Conservation (phyloP, 441 rosid genomes). For the Gossypium gossypioides region DNA sequence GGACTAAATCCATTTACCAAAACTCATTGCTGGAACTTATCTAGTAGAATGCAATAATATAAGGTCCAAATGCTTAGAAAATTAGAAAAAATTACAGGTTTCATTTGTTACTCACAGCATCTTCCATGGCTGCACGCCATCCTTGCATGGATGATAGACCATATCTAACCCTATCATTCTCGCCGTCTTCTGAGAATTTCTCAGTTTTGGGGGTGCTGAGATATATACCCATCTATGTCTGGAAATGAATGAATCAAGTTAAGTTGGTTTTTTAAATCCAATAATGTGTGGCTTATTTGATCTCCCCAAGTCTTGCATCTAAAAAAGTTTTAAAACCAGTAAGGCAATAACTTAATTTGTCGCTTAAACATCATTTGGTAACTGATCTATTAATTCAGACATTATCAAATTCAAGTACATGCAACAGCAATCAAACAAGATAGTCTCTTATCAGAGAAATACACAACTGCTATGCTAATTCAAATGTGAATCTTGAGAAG, state of each 20-base stretch:
- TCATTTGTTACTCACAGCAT: slow-evolving; percentile 59
- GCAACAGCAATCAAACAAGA: not conserved
- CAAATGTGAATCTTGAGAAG: not conserved
- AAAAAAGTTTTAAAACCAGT: not conserved
- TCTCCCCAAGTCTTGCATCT: slow-evolving; percentile 2
- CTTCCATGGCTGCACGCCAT: slow-evolving; percentile 98
- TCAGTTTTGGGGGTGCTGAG: slow-evolving; percentile 91
- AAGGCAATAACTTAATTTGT: not conserved
- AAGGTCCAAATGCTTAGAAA: slow-evolving; percentile 1
- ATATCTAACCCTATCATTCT: slow-evolving; percentile 61
- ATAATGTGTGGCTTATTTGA: not conserved
- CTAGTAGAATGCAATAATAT: not conserved
- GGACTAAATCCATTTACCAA: not conserved
- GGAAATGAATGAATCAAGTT: slow-evolving; percentile 7
- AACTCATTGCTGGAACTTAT: not conserved
- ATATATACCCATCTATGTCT: slow-evolving; percentile 72
- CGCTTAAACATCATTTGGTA: not conserved
- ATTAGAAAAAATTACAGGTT: not conserved
- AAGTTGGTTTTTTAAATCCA: not conserved
- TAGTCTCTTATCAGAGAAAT: not conserved
- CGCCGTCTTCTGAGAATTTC: slow-evolving; percentile 83
- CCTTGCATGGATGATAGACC: slow-evolving; percentile 98
- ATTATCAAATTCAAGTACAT: not conserved
- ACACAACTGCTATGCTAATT: slow-evolving; percentile 3
- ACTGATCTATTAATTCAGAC: slow-evolving; percentile 1